Evolutionary conservation across 2,329 filamentous ascomycete genomes (phyloP), one percentile per base, ranked within the genome.

Genomic region (Neopestalotiopsis rosae): DNA sequence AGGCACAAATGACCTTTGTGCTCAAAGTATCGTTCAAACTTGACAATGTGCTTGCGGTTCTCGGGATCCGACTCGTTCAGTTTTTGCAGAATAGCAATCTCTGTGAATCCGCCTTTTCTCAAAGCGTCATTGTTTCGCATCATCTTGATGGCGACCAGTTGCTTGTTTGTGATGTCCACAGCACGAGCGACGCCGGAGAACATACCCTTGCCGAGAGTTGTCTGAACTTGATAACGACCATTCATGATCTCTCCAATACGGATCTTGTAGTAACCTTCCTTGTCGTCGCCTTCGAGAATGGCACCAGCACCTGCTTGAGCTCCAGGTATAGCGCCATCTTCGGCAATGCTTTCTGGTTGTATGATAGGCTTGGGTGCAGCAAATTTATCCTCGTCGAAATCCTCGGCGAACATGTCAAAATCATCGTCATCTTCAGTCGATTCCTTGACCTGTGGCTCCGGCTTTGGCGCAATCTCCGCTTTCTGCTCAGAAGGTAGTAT

Each of bases 181-280:
- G 96, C 96, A 72, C 94, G 91, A 66, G 96, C 94, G n/a, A 99
- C 96, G 9, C 94, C 94, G 0, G 96, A 97, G 79, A 98, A 99
- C 88, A 98, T 97, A 75, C 96, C 96, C 80, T 94, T 94, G 72
- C 96, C 96, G 28, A 99, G 87, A 66, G 91, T 91, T 69, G 95
- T 90, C 79, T 95, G 92, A 40, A 99, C 90, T 78, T 96, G 93
- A 80, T 98, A 98, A 42, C 94, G 92, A 38, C 91, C 91, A 74
- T 97, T 93, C 71, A 99, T 87, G 65, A 98, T 84, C 83, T 99
- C 96, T 76, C 95, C 95, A 56, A 94, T 90, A 68, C 97, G 94
- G 69, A 98, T 91, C 81, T 96, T 97, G 85, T 98, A 99, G 79
- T 98, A 98, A 5, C 95, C 96, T 76, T 99, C 94, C 66, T 92